A percentile compares a stretch with the other conserved stretches of the same genome.
phyloP scores from a whole-genome alignment of 139 green algal genomes.

The Medakamo hakoo region DNA sequence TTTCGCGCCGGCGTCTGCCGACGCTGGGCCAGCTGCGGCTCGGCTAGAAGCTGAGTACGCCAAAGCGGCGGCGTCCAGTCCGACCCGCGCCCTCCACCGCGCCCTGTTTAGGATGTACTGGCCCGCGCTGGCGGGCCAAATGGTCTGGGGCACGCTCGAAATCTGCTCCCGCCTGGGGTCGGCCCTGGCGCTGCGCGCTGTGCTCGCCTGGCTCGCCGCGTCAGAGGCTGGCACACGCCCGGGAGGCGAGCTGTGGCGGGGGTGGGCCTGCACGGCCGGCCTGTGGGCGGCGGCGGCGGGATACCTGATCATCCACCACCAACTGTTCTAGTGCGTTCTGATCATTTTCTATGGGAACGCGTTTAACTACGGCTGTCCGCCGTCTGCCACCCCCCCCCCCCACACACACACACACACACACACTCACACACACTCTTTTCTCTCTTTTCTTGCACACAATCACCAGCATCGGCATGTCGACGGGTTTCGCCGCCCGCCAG shows the following conservation, averaged over 20 bases:
- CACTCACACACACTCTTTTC: no score
- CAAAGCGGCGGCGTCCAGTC: background rate
- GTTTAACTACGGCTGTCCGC: background rate
- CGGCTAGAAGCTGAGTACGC: background rate
- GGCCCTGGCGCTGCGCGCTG: constrained; percentile 32
- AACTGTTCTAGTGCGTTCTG: constrained; percentile 45
- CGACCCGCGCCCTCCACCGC: background rate
- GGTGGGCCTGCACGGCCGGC: background rate
- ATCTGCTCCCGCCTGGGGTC: constrained; percentile 28
- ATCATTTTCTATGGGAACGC: background rate
- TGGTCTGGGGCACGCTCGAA: constrained; percentile 31
- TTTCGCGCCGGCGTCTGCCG: background rate
- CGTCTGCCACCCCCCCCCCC: background rate
- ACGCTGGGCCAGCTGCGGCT: background rate
- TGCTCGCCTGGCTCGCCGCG: background rate
- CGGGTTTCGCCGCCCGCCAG: constrained; percentile 45
- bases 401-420: no score
- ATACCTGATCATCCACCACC: constrained; percentile 57
- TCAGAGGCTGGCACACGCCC: background rate
- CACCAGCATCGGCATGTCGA: constrained; percentile 45
- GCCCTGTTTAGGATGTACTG: background rate
- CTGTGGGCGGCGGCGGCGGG: background rate
- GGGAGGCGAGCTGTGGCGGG: background rate
- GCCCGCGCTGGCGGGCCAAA: background rate
- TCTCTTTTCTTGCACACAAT: no score